These are phyloP conservation scores for Choanephora cucurbitarum DNA, from an alignment of 371 early-diverging fungal genomes.

Conservation along the genomic window DNA sequence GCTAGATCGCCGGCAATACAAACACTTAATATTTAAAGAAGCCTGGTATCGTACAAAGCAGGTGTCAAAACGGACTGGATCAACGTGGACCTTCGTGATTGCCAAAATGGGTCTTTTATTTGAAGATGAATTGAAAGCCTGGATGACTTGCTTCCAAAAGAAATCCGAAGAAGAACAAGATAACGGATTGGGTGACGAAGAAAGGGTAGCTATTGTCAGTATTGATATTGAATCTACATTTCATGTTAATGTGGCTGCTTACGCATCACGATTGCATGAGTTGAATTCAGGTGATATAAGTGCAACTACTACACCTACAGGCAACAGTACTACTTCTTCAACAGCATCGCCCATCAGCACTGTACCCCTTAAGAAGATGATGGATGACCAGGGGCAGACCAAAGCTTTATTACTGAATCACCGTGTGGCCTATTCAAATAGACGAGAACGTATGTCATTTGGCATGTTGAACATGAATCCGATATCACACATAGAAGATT, in stretches of 20 bases:
- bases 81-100: constrained; percentile 48
- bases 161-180: no score
- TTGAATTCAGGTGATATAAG: no score
- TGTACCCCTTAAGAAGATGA: constrained; percentile 16
- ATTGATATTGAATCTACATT: constrained; percentile 55
- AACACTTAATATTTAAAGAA: constrained; percentile 33
- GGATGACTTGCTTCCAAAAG: constrained; percentile 40
- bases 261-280: not conserved
- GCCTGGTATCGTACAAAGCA: constrained; percentile 44
- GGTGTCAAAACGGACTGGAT: constrained; percentile 34
- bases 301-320: no score
- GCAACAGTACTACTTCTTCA: no score
- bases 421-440: constrained; percentile 55
- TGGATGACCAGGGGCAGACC: constrained; percentile 39
- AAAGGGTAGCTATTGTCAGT: constrained; percentile 48
- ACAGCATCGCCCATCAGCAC: no score
- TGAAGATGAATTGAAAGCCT: constrained; percentile 45
- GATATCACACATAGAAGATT: constrained; percentile 34
- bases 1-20: constrained; percentile 12
- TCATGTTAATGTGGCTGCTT: constrained; percentile 17
- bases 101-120: constrained; percentile 49
- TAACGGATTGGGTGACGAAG: no score
- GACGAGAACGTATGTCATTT: constrained; percentile 34
- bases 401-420: constrained; percentile 58
- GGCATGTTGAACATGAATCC: constrained; percentile 28